A percentile compares a stretch with the other conserved stretches of the same genome.
These are phyloP conservation scores for Pyrrhoderma noxium DNA, from an alignment of 1,284 basidiomycete species.

Conservation along the genomic window DNA sequence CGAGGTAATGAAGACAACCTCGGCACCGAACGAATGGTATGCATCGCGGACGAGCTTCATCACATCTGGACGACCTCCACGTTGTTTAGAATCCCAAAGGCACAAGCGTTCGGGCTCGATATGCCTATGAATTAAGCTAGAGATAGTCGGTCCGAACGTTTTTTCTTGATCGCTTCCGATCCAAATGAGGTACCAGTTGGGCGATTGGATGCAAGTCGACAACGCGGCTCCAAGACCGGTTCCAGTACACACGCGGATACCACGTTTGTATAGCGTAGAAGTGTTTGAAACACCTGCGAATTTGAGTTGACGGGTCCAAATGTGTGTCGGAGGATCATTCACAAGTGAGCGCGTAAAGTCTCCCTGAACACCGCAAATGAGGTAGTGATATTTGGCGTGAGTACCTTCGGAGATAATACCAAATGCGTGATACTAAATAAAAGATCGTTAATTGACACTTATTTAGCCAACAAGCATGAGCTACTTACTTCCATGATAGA, in stretches of 20 bases:
- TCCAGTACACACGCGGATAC: conserved; percentile 71
- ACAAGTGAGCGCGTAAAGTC: conserved; percentile 69
- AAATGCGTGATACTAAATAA: conserved; percentile 45
- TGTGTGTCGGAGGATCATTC: conserved; percentile 52
- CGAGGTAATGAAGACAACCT: conserved; percentile 62
- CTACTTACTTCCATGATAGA: conserved; percentile 41
- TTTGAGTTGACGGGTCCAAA: conserved; percentile 74
- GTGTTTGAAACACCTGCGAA: conserved; percentile 77
- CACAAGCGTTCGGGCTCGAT: conserved; percentile 55
- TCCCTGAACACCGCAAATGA: conserved; percentile 73
- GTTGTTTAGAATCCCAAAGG: conserved; percentile 56
- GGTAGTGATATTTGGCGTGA: conserved; percentile 64
- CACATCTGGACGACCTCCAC: conserved; percentile 38
- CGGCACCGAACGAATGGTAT: conserved; percentile 35
- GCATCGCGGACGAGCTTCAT: conserved; percentile 35
- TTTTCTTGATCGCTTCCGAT: conserved; percentile 71
- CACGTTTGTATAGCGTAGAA: conserved; percentile 64
- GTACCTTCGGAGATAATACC: conserved; percentile 58
- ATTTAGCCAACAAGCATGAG: not conserved
- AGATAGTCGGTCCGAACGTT: conserved; percentile 71
- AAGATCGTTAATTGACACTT: not conserved
- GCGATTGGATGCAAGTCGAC: conserved; percentile 66
- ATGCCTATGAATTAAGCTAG: conserved; percentile 56
- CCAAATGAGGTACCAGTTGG: conserved; percentile 72
- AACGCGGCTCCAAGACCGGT: conserved; percentile 72